These are phyloP conservation scores for Heterobasidion irregulare DNA, from an alignment of 1,284 basidiomycete genomes.

Conservation along the genomic window DNA sequence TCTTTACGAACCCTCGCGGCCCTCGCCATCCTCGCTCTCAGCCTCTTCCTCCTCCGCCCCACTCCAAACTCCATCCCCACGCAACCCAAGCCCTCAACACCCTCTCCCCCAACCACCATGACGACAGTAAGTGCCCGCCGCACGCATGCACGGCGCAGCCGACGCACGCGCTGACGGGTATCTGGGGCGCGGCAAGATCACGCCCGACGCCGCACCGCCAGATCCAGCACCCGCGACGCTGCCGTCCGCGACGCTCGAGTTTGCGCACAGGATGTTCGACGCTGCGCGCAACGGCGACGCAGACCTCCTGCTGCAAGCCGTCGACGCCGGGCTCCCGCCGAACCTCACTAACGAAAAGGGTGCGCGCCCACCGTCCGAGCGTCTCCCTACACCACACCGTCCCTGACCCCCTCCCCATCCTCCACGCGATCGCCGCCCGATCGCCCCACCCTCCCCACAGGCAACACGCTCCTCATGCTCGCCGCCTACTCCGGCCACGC, in stretches of 20 bases:
- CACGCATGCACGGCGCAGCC: too few relatives aligned
- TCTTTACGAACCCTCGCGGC: too few relatives aligned
- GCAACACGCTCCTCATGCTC: slow-evolving; percentile 79
- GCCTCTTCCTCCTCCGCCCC: too few relatives aligned
- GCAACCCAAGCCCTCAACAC: too few relatives aligned
- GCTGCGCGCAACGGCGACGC: slow-evolving; percentile 59
- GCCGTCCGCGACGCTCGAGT: slow-evolving; percentile 47
- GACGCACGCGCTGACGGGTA: too few relatives aligned
- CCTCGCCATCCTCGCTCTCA: too few relatives aligned
- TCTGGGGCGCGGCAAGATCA: too few relatives aligned
- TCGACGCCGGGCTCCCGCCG: slow-evolving; percentile 67
- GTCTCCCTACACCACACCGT: neutral
- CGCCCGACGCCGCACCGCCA: neutral
- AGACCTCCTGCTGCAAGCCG: slow-evolving; percentile 43
- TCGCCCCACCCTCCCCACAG: slow-evolving; percentile 20
- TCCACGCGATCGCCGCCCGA: too few relatives aligned
- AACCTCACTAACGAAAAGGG: slow-evolving; percentile 76
- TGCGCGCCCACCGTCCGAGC: slow-evolving; percentile 15
- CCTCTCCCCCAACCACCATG: too few relatives aligned
- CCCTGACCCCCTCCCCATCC: neutral
- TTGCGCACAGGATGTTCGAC: slow-evolving; percentile 72
- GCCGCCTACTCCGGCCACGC: slow-evolving; percentile 73
- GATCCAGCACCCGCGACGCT: slow-evolving; percentile 9
- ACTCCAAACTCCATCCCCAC: too few relatives aligned
- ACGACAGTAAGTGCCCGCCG: too few relatives aligned